A percentile compares a stretch with the other conserved stretches of the same genome.
phyloP scores from a whole-genome alignment of 495 filamentous ascomycete genomes.

The Penicillium soppii region DNA sequence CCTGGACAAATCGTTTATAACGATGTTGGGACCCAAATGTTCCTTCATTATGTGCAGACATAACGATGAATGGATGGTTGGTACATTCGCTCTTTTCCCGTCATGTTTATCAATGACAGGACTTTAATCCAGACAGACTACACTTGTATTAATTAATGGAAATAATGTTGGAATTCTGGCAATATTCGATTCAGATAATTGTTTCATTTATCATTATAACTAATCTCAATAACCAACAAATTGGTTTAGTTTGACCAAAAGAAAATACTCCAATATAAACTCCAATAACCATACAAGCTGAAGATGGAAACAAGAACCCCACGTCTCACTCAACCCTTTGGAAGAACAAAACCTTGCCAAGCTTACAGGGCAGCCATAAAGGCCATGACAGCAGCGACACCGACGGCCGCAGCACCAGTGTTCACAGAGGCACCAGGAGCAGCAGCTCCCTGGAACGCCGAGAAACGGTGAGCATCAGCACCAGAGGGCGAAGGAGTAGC shows the following conservation, averaged over 20 bases:
- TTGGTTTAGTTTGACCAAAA: too few relatives aligned
- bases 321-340: background rate
- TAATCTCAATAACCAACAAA: constrained; percentile 1
- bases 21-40: background rate
- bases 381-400: constrained; percentile 27
- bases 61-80: too few relatives aligned
- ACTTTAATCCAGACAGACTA: too few relatives aligned
- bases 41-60: background rate
- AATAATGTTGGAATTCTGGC: background rate
- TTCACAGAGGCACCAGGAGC: constrained; percentile 9
- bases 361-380: constrained; percentile 27
- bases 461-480: constrained; percentile 18
- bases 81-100: background rate
- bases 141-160: background rate
- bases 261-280: constrained; percentile 8
- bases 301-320: background rate
- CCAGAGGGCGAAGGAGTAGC: constrained; percentile 21
- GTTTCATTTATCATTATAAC: constrained; percentile 22
- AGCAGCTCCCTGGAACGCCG: constrained; percentile 23
- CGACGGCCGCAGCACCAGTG: constrained; percentile 16
- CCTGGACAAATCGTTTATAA: background rate
- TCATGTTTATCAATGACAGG: background rate
- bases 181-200: background rate
- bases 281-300: background rate
- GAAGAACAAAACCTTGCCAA: too few relatives aligned